Percentiles rank a stretch among this genome's conserved stretches.
These are phyloP conservation scores for Fusarium paranaense DNA, from an alignment of 2,329 filamentous ascomycete species.

Conservation along the genomic window DNA sequence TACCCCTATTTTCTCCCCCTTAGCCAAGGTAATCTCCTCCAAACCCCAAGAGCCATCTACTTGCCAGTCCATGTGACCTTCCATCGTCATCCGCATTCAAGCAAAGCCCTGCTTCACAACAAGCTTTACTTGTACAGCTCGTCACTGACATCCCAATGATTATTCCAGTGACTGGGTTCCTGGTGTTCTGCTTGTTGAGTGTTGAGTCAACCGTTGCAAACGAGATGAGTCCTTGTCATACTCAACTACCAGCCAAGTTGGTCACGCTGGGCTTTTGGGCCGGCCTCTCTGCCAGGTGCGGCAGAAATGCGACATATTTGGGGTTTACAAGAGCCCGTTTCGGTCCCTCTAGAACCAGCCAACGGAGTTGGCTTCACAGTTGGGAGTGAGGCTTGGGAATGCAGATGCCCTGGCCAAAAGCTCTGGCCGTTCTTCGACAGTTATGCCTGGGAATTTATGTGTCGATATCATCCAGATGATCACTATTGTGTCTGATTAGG, in stretches of 20 bases:
- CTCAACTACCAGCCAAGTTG: neutral
- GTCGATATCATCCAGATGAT: neutral
- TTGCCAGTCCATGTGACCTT: neutral
- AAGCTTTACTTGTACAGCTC: neutral
- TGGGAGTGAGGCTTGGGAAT: neutral
- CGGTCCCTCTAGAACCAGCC: neutral
- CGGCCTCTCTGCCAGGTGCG: neutral
- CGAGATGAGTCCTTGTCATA: neutral
- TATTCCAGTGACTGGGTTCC: neutral
- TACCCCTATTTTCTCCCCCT: neutral
- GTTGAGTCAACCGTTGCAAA: neutral
- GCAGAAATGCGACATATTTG: neutral
- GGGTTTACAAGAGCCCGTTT: neutral
- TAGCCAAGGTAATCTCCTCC: fast-evolving
- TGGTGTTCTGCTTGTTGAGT: neutral
- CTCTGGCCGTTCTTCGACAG: neutral
- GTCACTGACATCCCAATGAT: neutral
- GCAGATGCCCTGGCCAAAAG: neutral
- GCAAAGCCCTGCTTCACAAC: neutral
- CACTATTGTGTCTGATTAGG: neutral
- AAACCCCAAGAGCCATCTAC: neutral
- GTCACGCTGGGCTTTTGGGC: neutral
- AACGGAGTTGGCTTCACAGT: neutral
- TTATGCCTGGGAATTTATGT: neutral
- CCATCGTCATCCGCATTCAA: neutral